Conservation (phyloP, 78 protist species). For the Dictyostelium purpureum region DNA sequence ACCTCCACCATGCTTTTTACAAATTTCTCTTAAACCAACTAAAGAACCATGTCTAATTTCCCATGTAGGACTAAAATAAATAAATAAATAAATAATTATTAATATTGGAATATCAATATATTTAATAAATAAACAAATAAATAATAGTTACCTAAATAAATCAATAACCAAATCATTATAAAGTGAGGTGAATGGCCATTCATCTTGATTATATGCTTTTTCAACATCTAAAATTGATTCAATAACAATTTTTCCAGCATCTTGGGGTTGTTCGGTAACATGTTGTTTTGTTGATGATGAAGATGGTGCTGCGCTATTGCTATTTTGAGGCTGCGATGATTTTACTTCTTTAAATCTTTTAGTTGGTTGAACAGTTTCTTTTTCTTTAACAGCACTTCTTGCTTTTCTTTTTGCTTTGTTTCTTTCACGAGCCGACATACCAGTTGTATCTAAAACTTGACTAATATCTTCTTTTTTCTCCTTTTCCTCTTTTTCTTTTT, state of each 20-base stretch:
- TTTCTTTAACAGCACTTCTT: conserved; percentile 26
- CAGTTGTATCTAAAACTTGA: conserved; percentile 28
- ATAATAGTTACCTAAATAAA: conserved; percentile 49
- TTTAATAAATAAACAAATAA: background rate
- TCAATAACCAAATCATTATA: conserved; percentile 83
- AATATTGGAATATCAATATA: background rate
- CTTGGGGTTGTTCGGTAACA: conserved; percentile 84
- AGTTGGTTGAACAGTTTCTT: background rate
- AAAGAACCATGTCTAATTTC: conserved; percentile 94
- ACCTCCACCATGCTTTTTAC: conserved; percentile 83
- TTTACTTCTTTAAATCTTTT: conserved; percentile 62
- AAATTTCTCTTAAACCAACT: conserved; percentile 90
- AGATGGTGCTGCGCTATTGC: background rate
- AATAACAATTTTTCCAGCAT: conserved; percentile 55
- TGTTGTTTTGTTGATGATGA: conserved; percentile 52
- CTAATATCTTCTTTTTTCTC: conserved; percentile 46
- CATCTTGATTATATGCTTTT: conserved; percentile 76
- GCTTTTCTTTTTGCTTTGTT: conserved; percentile 76
- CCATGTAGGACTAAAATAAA: conserved; percentile 79
- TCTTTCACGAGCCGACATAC: conserved; percentile 44
- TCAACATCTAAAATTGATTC: conserved; percentile 69
- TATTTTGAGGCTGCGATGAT: background rate
- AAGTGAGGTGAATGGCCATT: conserved; percentile 89
- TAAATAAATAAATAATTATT: background rate
- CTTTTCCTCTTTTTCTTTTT: conserved; percentile 23